These are phyloP conservation scores for Arachnomyces sp. DNA, from an alignment of 2,329 filamentous ascomycete genomes.

Conservation along the genomic window DNA sequence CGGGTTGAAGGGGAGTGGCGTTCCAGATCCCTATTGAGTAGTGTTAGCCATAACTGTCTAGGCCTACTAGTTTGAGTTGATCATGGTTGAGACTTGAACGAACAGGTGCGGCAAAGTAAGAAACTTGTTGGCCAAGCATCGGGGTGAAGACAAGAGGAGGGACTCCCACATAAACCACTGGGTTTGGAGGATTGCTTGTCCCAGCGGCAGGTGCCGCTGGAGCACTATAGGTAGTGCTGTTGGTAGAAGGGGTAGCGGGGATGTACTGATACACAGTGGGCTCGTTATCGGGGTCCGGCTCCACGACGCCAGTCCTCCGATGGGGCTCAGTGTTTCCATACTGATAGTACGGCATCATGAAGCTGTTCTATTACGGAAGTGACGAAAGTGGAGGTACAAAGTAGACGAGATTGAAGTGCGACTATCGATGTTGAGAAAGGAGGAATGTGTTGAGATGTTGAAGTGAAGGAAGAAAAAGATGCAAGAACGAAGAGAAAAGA, in stretches of 20 bases:
- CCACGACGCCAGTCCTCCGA: background rate
- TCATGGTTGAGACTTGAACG: too few species aligned
- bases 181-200: background rate
- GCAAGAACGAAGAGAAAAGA: background rate
- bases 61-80: too few species aligned
- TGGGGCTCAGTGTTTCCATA: slow-evolving; percentile 10
- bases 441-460: background rate
- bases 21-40: too few species aligned
- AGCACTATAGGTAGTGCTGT: slow-evolving; percentile 1
- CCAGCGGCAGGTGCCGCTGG: background rate
- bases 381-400: background rate
- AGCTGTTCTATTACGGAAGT: background rate
- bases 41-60: too few species aligned
- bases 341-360: slow-evolving; percentile 11
- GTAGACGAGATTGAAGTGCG: background rate
- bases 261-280: slow-evolving; percentile 11
- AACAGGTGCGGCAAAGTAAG: too few species aligned
- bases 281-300: slow-evolving; percentile 3
- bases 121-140: too few species aligned
- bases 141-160: too few species aligned
- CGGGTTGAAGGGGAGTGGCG: too few species aligned
- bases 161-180: too few species aligned
- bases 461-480: background rate
- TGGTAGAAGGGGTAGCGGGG: slow-evolving; percentile 3
- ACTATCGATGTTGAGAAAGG: background rate